Base-by-base conservation (phyloP, 2,329 filamentous ascomycete genomes). In the Paraphaeosphaeria minitans region DNA sequence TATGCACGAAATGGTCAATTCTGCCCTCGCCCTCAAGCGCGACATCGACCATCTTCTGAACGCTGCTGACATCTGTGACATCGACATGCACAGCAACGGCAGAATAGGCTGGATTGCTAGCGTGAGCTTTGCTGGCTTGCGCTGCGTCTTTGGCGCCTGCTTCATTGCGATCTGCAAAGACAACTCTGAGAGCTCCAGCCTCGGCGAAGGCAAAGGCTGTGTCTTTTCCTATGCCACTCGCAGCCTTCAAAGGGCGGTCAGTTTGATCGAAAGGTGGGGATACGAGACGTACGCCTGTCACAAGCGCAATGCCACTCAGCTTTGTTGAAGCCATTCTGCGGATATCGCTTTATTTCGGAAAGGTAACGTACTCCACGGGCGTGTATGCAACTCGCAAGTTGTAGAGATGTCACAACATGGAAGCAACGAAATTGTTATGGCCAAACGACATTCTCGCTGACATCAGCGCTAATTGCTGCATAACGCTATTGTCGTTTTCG, bases 1-100 rank as follows among this genome's bases (percentile, higher is more conserved):
- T 59, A 48, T 73, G 64, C 14, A 72, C 64, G 37, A 49, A 52
- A 51, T 72, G 71, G 47, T 75, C 68, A 22, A 74, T 63, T 4
- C 63, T 56, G 5, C 69, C 67, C 52, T 72, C 70, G 24, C 59
- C 51, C 13, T 57, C 52, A 16, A 67, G 13, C 0, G 59, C 53
- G 4, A 51, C 8, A 14, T 64, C 53, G 14, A 76, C 59, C 63
- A 76, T 69, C 0, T 35, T 33, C 37, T 73, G 53, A 12, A 76
- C 67, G 29, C 57, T 63, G 0, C 31, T 35, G 21, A 52, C 51
- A 37, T 67, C 55, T 1, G 64, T 57, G 1, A 73, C 63, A 50
- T 77, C 69, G 9, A 75, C 66, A n/a, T 57, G 22, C 8, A 71
- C 37, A 6, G 62, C 63, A 2, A 73, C 16, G 9, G 65, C 50